phyloP scores from a whole-genome alignment of 2,329 filamentous ascomycete species.

The Curvularia verruculosa region DNA sequence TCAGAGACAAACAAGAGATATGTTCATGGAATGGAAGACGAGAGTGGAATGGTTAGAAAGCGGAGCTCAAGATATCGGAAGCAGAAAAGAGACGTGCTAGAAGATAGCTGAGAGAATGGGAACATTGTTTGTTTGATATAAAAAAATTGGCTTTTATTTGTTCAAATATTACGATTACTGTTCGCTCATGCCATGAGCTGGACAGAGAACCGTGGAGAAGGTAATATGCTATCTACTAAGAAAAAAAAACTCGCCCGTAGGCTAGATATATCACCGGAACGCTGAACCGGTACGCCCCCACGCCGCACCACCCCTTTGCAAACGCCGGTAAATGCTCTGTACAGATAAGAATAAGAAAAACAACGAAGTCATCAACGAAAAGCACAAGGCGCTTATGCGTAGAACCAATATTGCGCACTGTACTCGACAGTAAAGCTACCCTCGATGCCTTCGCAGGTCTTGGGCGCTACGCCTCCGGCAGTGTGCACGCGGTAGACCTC shows the following conservation, averaged over 20 bases:
- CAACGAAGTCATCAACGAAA: background rate
- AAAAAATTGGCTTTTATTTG: constrained; percentile 9
- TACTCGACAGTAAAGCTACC: constrained; percentile 77
- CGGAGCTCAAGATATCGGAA: constrained; percentile 37
- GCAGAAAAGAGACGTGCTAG: constrained; percentile 29
- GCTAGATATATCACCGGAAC: constrained; percentile 17
- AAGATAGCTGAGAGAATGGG: constrained; percentile 23
- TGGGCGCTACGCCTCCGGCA: constrained; percentile 77
- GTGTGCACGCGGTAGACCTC: constrained; percentile 86
- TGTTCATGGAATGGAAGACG: constrained; percentile 16
- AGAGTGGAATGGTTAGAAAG: constrained; percentile 27
- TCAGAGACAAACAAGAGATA: constrained; percentile 21
- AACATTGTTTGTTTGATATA: background rate
- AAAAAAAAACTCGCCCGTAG: constrained; percentile 14
- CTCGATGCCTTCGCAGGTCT: constrained; percentile 70
- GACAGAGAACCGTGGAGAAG: constrained; percentile 28
- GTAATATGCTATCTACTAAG: constrained; percentile 26
- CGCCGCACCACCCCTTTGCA: too few species aligned
- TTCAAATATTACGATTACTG: constrained; percentile 33
- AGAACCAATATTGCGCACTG: constrained; percentile 78
- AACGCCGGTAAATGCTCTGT: constrained; percentile 46
- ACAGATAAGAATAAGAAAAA: constrained; percentile 17
- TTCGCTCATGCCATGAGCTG: constrained; percentile 18
- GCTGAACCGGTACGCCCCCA: constrained; percentile 19
- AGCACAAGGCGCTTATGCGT: constrained; percentile 26